A percentile compares a stretch with the other conserved stretches of the same genome.
These are phyloP conservation scores for Pleurotus tuoliensis DNA, from an alignment of 768 basidiomycete genomes.

Conservation along the genomic window DNA sequence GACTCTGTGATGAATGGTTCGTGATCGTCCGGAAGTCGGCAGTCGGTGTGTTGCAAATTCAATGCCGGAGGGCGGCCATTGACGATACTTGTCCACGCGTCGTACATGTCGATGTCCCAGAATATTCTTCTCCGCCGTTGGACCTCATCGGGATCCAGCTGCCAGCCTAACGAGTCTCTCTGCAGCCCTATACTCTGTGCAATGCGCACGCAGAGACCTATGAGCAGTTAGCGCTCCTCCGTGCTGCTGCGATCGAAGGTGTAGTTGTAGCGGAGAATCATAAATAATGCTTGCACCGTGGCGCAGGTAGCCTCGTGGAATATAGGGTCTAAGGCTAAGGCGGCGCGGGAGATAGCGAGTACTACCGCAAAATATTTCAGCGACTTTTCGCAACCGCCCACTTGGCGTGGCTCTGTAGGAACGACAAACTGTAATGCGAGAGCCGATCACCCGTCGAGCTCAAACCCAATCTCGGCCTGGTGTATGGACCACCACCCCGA, in stretches of 20 bases:
- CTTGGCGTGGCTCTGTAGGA: neutral
- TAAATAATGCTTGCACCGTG: constrained; percentile 44
- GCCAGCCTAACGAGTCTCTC: constrained; percentile 47
- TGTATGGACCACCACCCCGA: neutral
- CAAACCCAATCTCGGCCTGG: neutral
- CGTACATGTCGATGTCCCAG: constrained; percentile 51
- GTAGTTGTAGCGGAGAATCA: constrained; percentile 38
- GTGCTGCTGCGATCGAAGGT: constrained; percentile 37
- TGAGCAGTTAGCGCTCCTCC: constrained; percentile 46
- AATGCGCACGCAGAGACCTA: constrained; percentile 38
- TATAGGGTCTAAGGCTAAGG: constrained; percentile 42
- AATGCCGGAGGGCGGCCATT: constrained; percentile 49
- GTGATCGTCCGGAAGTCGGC: constrained; percentile 46
- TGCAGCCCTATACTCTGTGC: constrained; percentile 46
- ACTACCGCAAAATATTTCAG: constrained; percentile 19
- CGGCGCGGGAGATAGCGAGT: constrained; percentile 44
- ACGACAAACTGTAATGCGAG: neutral
- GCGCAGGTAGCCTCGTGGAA: constrained; percentile 39
- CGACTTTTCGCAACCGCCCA: neutral
- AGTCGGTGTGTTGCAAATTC: constrained; percentile 45
- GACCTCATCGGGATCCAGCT: constrained; percentile 38
- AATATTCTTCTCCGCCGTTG: constrained; percentile 45
- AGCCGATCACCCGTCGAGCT: neutral
- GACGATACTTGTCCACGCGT: constrained; percentile 47
- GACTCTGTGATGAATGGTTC: constrained; percentile 23